These are phyloP conservation scores for Chaetomium sp. DNA, from an alignment of 2,329 filamentous ascomycete species.

Conservation along the genomic window DNA sequence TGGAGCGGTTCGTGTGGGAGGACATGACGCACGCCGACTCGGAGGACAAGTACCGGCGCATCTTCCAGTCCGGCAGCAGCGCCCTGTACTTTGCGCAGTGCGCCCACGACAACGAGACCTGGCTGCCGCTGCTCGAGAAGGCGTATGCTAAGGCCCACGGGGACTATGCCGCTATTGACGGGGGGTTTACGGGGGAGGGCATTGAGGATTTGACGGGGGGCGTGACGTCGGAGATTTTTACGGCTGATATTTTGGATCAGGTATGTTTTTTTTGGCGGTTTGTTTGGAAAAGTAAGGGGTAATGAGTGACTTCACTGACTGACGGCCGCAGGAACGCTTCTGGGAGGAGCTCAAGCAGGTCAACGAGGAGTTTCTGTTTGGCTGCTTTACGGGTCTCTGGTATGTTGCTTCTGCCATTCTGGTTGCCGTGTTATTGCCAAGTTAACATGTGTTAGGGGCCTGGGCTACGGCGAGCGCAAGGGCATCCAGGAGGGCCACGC, in stretches of 20 bases:
- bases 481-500: slow-evolving; percentile 54
- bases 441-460: slow-evolving; percentile 31
- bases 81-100: slow-evolving; percentile 68
- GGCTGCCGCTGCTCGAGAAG: slow-evolving; percentile 66
- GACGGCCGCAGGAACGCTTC: slow-evolving; percentile 59
- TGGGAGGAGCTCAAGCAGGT: slow-evolving; percentile 80
- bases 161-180: slow-evolving; percentile 65
- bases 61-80: slow-evolving; percentile 60
- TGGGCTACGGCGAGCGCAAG: slow-evolving; percentile 53
- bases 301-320: background rate
- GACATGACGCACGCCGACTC: slow-evolving; percentile 44
- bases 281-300: too few relatives aligned
- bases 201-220: slow-evolving; percentile 57
- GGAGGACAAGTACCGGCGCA: slow-evolving; percentile 53
- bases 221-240: slow-evolving; percentile 62
- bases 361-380: slow-evolving; percentile 73
- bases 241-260: slow-evolving; percentile 67
- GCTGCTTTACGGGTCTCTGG: slow-evolving; percentile 59
- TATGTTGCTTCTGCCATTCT: background rate
- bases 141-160: slow-evolving; percentile 70
- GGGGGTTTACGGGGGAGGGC: slow-evolving; percentile 50
- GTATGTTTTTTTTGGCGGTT: background rate
- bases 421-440: background rate
- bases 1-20: slow-evolving; percentile 42
- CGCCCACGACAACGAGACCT: slow-evolving; percentile 62